Base-by-base conservation (phyloP, 345 rosid species). In the Ceriops decandra region DNA sequence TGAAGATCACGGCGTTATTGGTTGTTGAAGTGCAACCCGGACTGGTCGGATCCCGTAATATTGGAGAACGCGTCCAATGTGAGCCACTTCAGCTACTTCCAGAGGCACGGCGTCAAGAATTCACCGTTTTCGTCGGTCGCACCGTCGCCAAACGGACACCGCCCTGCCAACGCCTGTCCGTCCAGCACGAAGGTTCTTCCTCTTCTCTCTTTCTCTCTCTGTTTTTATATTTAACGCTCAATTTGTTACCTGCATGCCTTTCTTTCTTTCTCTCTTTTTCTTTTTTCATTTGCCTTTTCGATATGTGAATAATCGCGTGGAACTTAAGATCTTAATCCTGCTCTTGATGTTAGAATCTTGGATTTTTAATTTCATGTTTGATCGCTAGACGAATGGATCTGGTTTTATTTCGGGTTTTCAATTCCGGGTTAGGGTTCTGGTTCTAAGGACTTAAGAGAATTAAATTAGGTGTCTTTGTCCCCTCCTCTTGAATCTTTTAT, bases 1-100 rank as follows among this genome's bases (percentile, higher is more conserved):
- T 95, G 97, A 95, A 91, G 95, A 89, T 95, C 85, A 95, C 97
- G 57, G 87, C 96, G 69, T 84, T 88, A 57, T 68, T 95, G 75
- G 95, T 91, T 91, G 67, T 80, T 95, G 80, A 91, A 88, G 74
- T 80, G 85, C 81, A 77, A 47, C 60, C 81, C 91, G 30, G 92
- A 87, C 31, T 81, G 88, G 73, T 70, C 93, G 30, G 90, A 89
- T 84, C 86, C 90, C 72, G 72, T 85, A 6, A 81, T 95, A 46
- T 74, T 95, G 54, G 85, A 90, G 16, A 87, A 81, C 77, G 93
- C 95, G 1, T 66, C 81, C 15, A 95, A 95, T 62, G 95, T 95
- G 51, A 87, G 88, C 83, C 97, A 77, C 77, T 90, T 95, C 71
- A 95, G 97, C 11, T 95, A 85, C 84, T 91, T 95, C 79, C 90